phyloP scores from a whole-genome alignment of 2,329 filamentous ascomycete species.

The Monosporascus sp. region DNA sequence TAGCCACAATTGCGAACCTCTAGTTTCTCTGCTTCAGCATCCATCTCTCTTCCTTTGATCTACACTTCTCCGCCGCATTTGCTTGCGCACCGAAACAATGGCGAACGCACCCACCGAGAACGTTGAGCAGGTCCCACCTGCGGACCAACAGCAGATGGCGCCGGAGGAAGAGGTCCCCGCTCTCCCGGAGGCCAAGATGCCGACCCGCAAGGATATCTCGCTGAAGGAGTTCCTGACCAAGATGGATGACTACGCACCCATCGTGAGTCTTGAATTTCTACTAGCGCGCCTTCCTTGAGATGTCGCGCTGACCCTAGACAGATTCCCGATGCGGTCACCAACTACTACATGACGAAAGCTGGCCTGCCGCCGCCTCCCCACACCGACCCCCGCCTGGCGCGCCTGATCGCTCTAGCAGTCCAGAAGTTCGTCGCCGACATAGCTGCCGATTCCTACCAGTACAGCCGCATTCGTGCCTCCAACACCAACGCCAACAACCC shows the following conservation, averaged over 20 bases:
- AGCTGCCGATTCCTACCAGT: slow-evolving; percentile 95
- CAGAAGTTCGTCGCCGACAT: slow-evolving; percentile 99
- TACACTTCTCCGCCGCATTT: not conserved
- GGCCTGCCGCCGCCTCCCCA: slow-evolving; percentile 89
- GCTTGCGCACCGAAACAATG: slow-evolving; percentile 10
- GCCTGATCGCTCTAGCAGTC: slow-evolving; percentile 91
- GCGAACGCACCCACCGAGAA: slow-evolving; percentile 23
- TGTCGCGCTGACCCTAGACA: slow-evolving; percentile 29
- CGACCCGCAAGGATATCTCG: slow-evolving; percentile 84
- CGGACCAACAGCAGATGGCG: slow-evolving; percentile 15
- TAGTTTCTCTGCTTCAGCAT: not conserved
- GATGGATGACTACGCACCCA: slow-evolving; percentile 98
- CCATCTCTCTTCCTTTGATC: slow-evolving; percentile 2
- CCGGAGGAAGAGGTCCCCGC: slow-evolving; percentile 13
- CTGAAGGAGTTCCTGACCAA: slow-evolving; percentile 88
- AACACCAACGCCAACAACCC: slow-evolving; percentile 84
- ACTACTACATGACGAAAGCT: slow-evolving; percentile 95
- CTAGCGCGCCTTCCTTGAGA: not conserved
- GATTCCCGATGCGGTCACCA: slow-evolving; percentile 96
- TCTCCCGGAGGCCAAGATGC: slow-evolving; percentile 52
- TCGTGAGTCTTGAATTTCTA: slow-evolving; percentile 56
- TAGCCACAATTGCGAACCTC: too few species aligned
- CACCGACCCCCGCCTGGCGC: slow-evolving; percentile 83
- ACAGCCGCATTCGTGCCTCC: slow-evolving; percentile 89
- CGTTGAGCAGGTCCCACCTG: slow-evolving; percentile 19